A percentile compares a stretch with the other conserved stretches of the same genome.
Evolutionary conservation across 2,329 filamentous ascomycete species (phyloP).

Genomic region (Albifimbria verrucaria): DNA sequence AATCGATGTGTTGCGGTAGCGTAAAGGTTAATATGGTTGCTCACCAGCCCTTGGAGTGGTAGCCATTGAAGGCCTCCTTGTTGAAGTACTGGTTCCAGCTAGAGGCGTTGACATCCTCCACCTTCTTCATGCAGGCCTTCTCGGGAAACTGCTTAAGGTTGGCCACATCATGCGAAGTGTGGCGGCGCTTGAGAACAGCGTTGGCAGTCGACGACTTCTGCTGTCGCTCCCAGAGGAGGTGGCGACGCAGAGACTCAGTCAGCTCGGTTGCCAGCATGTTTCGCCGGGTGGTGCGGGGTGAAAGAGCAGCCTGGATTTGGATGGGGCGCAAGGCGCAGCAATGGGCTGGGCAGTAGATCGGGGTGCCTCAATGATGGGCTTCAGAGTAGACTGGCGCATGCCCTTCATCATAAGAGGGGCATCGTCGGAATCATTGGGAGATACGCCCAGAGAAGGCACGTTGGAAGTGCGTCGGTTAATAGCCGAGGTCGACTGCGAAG

Average conservation of each 20-base stretch:
- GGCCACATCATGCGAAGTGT: conserved; percentile 87
- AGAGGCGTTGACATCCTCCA: conserved; percentile 61
- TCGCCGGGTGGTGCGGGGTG: conserved; percentile 84
- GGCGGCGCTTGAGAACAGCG: conserved; percentile 82
- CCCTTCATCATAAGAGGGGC: conserved; percentile 64
- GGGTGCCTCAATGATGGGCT: conserved; percentile 60
- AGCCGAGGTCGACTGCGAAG: conserved; percentile 65
- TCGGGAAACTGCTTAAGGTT: conserved; percentile 83
- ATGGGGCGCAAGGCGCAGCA: conserved; percentile 63
- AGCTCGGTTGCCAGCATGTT: conserved; percentile 96
- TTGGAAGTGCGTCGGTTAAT: conserved; percentile 58
- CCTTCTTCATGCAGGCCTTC: conserved; percentile 55
- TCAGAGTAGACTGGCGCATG: conserved; percentile 44
- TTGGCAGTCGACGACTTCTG: conserved; percentile 89
- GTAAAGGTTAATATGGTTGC: background rate
- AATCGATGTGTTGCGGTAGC: conserved; percentile 13
- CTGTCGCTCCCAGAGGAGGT: conserved; percentile 91
- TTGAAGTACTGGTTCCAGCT: conserved; percentile 87
- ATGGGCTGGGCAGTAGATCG: conserved; percentile 74
- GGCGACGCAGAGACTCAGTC: conserved; percentile 85
- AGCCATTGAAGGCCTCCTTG: conserved; percentile 61
- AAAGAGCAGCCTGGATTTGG: conserved; percentile 71
- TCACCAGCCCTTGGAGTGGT: conserved; percentile 42
- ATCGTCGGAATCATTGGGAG: conserved; percentile 59
- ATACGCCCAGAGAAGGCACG: conserved; percentile 40